A percentile compares a stretch with the other conserved stretches of the same genome.
phyloP scores from a whole-genome alignment of 1,284 basidiomycete species.

The Coniferiporia sulphurascens region DNA sequence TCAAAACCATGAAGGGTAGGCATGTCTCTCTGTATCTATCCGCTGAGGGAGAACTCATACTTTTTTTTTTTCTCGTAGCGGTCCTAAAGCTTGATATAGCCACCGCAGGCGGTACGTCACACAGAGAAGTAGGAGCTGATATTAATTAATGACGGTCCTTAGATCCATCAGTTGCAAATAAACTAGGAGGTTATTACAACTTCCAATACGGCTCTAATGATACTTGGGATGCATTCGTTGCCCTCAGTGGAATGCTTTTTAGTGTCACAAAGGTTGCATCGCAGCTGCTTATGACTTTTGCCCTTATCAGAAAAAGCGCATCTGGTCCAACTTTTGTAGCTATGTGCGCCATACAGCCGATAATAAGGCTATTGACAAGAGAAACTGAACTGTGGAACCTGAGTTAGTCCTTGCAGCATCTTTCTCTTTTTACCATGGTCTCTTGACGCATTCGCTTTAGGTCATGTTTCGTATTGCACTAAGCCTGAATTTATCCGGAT shows the following conservation, averaged over 20 bases:
- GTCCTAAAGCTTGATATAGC: not conserved
- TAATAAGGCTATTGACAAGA: not conserved
- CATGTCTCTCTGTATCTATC: not conserved
- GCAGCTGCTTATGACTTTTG: not conserved
- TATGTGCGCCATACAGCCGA: not conserved
- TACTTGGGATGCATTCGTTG: not conserved
- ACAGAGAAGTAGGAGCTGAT: too few species aligned
- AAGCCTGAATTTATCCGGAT: constrained; percentile 2
- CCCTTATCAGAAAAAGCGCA: not conserved
- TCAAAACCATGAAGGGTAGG: constrained; percentile 1
- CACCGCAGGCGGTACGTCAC: not conserved
- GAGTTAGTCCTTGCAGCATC: not conserved
- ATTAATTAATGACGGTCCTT: too few species aligned
- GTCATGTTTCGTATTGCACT: constrained; percentile 5
- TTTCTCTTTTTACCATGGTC: not conserved
- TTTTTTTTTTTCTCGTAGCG: not conserved
- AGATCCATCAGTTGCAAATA: not conserved
- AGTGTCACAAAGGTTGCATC: not conserved
- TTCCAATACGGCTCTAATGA: not conserved
- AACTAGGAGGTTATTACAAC: not conserved
- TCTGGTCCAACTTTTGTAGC: not conserved
- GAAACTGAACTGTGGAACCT: not conserved
- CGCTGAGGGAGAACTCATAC: not conserved
- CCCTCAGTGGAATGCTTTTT: not conserved
- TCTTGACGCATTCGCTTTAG: not conserved